Evolutionary conservation across 768 basidiomycete species (phyloP).

Genomic region (Clathrus columnatus): DNA sequence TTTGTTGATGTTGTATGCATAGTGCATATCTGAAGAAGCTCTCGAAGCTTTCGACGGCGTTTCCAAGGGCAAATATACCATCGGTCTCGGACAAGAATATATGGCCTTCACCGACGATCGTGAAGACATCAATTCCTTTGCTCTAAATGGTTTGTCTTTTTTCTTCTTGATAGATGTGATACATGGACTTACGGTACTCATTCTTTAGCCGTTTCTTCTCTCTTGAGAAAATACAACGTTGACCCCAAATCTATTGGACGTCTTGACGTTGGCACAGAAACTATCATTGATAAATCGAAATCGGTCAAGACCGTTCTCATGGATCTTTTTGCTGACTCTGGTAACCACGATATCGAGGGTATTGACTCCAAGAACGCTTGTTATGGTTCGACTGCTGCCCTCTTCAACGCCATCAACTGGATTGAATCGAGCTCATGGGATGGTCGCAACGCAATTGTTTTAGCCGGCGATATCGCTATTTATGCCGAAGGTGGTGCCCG

Average conservation of each 20-base stretch:
- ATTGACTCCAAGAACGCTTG: conserved; percentile 99
- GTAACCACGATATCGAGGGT: conserved; percentile 96
- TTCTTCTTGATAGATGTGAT: conserved; percentile 1
- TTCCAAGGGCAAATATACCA: conserved; percentile 94
- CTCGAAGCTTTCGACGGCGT: conserved; percentile 94
- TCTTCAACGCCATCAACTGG: conserved; percentile 99
- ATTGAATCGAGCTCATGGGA: conserved; percentile 95
- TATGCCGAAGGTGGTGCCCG: conserved; percentile 94
- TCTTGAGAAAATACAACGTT: conserved; percentile 90
- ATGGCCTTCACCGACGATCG: conserved; percentile 99
- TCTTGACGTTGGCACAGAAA: conserved; percentile 97
- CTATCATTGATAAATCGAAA: conserved; percentile 99
- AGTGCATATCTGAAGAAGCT: conserved; percentile 95
- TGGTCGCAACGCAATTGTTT: conserved; percentile 94
- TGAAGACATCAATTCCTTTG: conserved; percentile 98
- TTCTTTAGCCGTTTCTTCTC: conserved; percentile 67
- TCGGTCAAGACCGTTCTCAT: conserved; percentile 97
- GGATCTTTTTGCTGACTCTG: conserved; percentile 90
- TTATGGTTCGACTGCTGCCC: conserved; percentile 96
- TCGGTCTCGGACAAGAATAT: conserved; percentile 93
- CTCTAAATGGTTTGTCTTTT: conserved; percentile 67
- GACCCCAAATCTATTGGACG: conserved; percentile 96
- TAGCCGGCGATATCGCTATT: conserved; percentile 94
- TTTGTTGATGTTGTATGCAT: conserved; percentile 3
- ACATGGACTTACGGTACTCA: conserved; percentile 5